Evolutionary conservation across 371 early-diverging fungal genomes (phyloP), one percentile per base, ranked within the genome.

Genomic region (Mucor circinelloides): DNA sequence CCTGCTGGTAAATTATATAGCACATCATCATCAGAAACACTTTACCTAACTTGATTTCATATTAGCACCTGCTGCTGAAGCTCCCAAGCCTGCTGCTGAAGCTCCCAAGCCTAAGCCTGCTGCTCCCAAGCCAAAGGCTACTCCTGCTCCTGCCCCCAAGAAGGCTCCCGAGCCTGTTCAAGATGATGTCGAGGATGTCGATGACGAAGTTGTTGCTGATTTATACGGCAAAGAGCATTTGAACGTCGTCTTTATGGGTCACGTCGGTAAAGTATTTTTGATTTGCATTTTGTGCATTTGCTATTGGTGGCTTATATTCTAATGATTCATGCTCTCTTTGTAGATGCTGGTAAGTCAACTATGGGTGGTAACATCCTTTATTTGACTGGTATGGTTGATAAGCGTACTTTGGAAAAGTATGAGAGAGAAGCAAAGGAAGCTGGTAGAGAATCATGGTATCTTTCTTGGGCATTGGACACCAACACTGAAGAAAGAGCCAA

Each of bases 301-400:
- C 21, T 17, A n/a, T n/a, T 5, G 28, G 71, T 67, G 68, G 67
- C 68, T 68, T 72, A 60, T 72, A 19, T 23, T 60, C 50, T 40
- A 13, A 27, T 23, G n/a, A 19, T 23, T 23, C 9, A 30, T 28
- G 40, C 40, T 44, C 13, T 38, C 38, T 1, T 38, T 32, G 17
- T 67, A 88, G 99, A 99, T 91, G 99, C 99, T 71, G 99, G 99
- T 71, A 99, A 99, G 85, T 98, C 99, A 6, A 99, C 99, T 50
- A 95, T 99, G 91, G 98, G 99, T 73, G 99, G 99, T 60, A 97
- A 99, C 80, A 92, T 99, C 58, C 86, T 99, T 84, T 92, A 80
- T 71, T 79, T 96, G 31, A 94, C 99, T 19, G 98, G 96, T 38
- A 95, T 98, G 96, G 97, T 99, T 32, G 99, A 99, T 77, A 96